Conservation (phyloP, 768 basidiomycete genomes). For the Leucocoprinus leucothites region DNA sequence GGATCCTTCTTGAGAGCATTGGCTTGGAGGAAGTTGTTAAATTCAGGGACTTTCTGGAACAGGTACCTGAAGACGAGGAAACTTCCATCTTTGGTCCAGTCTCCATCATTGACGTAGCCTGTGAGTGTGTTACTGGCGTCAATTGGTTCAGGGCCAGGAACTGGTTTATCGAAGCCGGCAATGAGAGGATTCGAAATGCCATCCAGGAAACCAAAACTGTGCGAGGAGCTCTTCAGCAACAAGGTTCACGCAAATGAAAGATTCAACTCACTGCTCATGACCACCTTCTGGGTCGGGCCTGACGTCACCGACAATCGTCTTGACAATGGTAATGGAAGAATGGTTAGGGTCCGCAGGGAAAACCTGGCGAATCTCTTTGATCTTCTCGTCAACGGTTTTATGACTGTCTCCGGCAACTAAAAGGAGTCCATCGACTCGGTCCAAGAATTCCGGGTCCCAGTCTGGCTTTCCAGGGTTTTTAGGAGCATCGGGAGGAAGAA, state of each 20-base stretch:
- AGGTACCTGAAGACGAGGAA: slow-evolving; percentile 52
- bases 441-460: slow-evolving; percentile 47
- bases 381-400: slow-evolving; percentile 31
- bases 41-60: slow-evolving; percentile 51
- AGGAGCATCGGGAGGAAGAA: slow-evolving; percentile 7
- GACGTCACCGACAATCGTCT: slow-evolving; percentile 34
- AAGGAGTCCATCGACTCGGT: slow-evolving; percentile 47
- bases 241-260: not conserved
- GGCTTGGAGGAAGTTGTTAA: slow-evolving; percentile 39
- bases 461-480: slow-evolving; percentile 28
- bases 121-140: slow-evolving; percentile 41
- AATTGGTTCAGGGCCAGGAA: slow-evolving; percentile 36
- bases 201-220: slow-evolving; percentile 50
- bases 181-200: slow-evolving; percentile 50
- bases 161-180: slow-evolving; percentile 33
- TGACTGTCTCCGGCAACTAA: slow-evolving; percentile 46
- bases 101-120: slow-evolving; percentile 28
- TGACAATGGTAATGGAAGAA: slow-evolving; percentile 37
- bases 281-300: slow-evolving; percentile 40
- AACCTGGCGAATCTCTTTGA: slow-evolving; percentile 29
- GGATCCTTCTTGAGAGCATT: slow-evolving; percentile 37
- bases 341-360: slow-evolving; percentile 27
- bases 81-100: slow-evolving; percentile 48
- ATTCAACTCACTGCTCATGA: slow-evolving; percentile 42
- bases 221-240: not conserved